These are phyloP conservation scores for Xylaria sp. DNA, from an alignment of 2,329 filamentous ascomycete genomes.

Conservation along the genomic window DNA sequence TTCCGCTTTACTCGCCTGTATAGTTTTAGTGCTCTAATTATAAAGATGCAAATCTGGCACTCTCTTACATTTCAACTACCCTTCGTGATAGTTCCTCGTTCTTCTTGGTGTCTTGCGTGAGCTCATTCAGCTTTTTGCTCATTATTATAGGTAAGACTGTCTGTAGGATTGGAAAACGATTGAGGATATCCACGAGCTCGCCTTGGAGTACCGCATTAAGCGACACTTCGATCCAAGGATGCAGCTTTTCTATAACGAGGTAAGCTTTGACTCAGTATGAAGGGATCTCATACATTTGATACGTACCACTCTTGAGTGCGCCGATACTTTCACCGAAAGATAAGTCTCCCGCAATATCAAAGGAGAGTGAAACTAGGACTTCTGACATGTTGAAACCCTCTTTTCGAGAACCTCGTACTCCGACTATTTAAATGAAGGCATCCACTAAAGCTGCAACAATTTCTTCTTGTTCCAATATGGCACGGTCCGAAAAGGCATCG, in stretches of 20 bases:
- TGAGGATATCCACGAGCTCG: background rate
- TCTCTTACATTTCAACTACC: background rate
- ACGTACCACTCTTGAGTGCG: background rate
- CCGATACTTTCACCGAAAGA: background rate
- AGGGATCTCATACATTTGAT: background rate
- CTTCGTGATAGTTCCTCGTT: constrained; percentile 5
- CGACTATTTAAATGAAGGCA: background rate
- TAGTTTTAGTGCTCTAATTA: background rate
- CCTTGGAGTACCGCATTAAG: background rate
- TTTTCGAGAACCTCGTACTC: background rate
- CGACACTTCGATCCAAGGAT: background rate
- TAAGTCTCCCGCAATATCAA: constrained; percentile 3
- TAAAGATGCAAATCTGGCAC: background rate
- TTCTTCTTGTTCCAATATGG: constrained; percentile 2
- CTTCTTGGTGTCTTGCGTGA: background rate
- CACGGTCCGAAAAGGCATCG: constrained; percentile 14
- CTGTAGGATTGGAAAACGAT: background rate
- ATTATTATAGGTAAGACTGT: background rate
- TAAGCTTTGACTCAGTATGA: background rate
- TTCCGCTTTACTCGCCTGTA: background rate
- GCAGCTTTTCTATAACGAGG: background rate
- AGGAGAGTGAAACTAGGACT: background rate
- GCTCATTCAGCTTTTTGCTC: background rate
- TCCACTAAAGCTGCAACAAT: background rate
- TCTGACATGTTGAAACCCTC: background rate